phyloP scores from a whole-genome alignment of 2,329 filamentous ascomycete genomes.

The Westerdykella ornata region DNA sequence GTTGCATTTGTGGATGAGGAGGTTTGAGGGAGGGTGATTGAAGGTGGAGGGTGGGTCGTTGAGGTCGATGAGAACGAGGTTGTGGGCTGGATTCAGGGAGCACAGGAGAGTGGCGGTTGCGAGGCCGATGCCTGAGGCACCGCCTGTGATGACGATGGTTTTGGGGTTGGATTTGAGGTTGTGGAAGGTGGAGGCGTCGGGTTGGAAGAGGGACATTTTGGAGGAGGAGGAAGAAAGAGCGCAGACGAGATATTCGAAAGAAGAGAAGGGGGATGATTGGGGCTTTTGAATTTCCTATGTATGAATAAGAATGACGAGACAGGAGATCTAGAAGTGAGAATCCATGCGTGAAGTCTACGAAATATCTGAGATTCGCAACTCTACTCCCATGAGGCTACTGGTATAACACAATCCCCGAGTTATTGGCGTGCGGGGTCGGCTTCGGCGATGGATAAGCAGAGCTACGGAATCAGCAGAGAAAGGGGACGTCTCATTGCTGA shows the following conservation, averaged over 20 bases:
- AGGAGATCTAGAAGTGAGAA: background rate
- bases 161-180: constrained; percentile 22
- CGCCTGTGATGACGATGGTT: constrained; percentile 38
- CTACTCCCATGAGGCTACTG: background rate
- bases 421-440: constrained; percentile 13
- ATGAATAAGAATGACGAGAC: background rate
- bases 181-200: constrained; percentile 12
- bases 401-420: background rate
- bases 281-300: background rate
- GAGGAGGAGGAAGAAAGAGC: background rate
- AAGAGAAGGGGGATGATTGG: background rate
- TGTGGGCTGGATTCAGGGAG: constrained; percentile 34
- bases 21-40: constrained; percentile 17
- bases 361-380: background rate
- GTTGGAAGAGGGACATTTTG: constrained; percentile 23
- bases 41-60: constrained; percentile 31
- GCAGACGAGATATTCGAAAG: background rate
- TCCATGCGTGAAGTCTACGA: background rate
- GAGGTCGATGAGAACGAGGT: constrained; percentile 40
- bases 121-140: constrained; percentile 39
- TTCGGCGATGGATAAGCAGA: constrained; percentile 6
- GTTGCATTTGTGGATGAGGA: constrained; percentile 40
- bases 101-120: constrained; percentile 38
- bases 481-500: background rate
- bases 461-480: background rate